Conservation (phyloP, 352 stramenopile species). For the Globisporangium apiculatum region DNA sequence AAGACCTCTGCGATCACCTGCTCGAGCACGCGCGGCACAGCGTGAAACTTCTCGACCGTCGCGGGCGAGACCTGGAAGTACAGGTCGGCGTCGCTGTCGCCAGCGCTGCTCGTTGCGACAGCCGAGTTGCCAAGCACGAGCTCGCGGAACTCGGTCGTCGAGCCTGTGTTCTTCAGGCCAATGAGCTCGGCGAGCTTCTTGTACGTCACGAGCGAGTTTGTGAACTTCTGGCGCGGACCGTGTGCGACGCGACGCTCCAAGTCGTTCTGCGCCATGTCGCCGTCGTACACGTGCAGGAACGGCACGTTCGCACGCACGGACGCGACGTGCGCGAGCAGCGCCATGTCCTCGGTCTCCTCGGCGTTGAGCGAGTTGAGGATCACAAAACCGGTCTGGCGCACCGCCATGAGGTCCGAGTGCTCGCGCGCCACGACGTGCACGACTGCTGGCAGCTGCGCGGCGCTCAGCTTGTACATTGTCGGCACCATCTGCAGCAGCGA, state of each 20-base stretch:
- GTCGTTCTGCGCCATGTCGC: conserved; percentile 85
- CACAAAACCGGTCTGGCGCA: conserved; percentile 85
- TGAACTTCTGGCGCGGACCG: conserved; percentile 43
- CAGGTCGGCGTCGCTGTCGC: conserved; percentile 72
- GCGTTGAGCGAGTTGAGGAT: conserved; percentile 87
- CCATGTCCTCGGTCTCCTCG: conserved; percentile 89
- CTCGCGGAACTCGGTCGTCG: conserved; percentile 47
- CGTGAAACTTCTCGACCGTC: conserved; percentile 79
- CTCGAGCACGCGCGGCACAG: conserved; percentile 55
- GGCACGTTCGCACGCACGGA: conserved; percentile 87
- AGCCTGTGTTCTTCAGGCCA: conserved; percentile 37
- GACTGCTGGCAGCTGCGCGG: conserved; percentile 74
- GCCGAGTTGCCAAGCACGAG: conserved; percentile 51
- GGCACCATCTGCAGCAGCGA: conserved; percentile 89
- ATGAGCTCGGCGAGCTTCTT: conserved; percentile 63
- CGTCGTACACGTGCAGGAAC: conserved; percentile 93
- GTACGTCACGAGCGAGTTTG: conserved; percentile 57
- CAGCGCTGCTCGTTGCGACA: conserved; percentile 21
- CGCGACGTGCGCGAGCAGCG: conserved; percentile 84
- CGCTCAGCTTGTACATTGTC: conserved; percentile 93
- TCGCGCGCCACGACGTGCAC: conserved; percentile 89
- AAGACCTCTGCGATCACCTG: conserved; percentile 79
- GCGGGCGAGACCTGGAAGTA: conserved; percentile 90
- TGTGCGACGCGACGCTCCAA: conserved; percentile 43
- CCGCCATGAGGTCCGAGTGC: conserved; percentile 90